These are phyloP conservation scores for Ustilago crameri DNA, from an alignment of 1,284 basidiomycete genomes.

Conservation along the genomic window DNA sequence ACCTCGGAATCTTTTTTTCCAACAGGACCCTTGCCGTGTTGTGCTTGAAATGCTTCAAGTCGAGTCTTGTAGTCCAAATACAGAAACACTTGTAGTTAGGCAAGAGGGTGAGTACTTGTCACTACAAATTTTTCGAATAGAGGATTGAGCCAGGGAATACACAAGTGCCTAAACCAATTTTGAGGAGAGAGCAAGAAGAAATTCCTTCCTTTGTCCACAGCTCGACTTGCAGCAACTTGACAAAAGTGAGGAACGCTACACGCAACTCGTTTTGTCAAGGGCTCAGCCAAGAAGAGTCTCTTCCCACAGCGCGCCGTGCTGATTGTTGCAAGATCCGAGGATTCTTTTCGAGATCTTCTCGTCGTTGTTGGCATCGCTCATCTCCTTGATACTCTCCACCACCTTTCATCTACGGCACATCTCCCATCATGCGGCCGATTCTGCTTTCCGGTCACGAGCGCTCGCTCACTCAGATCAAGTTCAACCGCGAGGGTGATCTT, in stretches of 20 bases:
- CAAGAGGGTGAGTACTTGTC: too few relatives aligned
- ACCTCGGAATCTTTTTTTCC: too few relatives aligned
- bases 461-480: slow-evolving; percentile 79
- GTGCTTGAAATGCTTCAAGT: too few relatives aligned
- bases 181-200: too few relatives aligned
- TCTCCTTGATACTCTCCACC: slow-evolving; percentile 15
- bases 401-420: slow-evolving; percentile 15
- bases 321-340: slow-evolving; percentile 1
- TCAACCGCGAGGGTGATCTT: slow-evolving; percentile 95
- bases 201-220: neutral
- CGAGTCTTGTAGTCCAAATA: too few relatives aligned
- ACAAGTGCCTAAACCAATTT: too few relatives aligned
- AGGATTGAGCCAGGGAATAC: too few relatives aligned
- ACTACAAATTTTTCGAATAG: too few relatives aligned
- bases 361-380: slow-evolving; percentile 8
- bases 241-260: too few relatives aligned
- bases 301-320: too few relatives aligned
- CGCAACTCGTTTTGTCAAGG: neutral
- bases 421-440: slow-evolving; percentile 21
- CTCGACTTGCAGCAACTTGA: neutral
- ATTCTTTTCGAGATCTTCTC: slow-evolving; percentile 23
- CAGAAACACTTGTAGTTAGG: too few relatives aligned
- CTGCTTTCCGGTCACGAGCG: slow-evolving; percentile 87
- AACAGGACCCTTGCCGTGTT: too few relatives aligned
- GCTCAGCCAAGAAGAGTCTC: neutral